Evolutionary conservation across 345 rosid species (phyloP).

Genomic region (Gossypium mustelinum): DNA sequence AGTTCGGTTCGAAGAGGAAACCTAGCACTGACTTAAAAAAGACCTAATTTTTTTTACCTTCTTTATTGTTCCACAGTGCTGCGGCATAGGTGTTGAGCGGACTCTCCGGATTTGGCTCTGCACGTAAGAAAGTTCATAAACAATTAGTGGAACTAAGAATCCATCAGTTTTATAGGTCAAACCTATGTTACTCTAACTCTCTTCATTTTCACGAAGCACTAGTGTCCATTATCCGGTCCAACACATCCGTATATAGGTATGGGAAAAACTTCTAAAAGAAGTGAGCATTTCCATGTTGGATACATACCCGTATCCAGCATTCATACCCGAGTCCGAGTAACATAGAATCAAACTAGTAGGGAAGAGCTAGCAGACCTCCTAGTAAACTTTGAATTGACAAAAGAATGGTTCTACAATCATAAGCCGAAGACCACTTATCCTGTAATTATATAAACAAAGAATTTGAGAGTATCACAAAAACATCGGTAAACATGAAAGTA

Average conservation of each 20-base stretch:
- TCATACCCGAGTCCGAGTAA: no score
- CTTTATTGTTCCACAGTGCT: conserved; percentile 43
- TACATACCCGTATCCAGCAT: no score
- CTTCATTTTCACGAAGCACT: no score
- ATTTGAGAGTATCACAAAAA: not conserved
- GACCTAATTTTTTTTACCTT: conserved; percentile 26
- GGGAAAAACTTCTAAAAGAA: no score
- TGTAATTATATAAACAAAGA: conserved; percentile 17
- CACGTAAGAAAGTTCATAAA: conserved; percentile 15
- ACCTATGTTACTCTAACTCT: no score
- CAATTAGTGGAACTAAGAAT: not conserved
- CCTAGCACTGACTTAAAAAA: no score
- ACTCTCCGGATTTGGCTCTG: conserved; percentile 58
- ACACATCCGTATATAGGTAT: no score
- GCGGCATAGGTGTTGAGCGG: conserved; percentile 67
- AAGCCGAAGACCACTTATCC: conserved; percentile 81
- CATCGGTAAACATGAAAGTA: no score
- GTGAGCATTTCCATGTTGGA: no score
- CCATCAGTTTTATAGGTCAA: not conserved
- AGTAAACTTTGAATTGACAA: conserved; percentile 60
- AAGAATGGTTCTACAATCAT: conserved; percentile 59
- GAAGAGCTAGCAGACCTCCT: conserved; percentile 40
- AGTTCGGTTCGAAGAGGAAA: no score
- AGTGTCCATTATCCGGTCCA: no score
- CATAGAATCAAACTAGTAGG: no score